These are phyloP conservation scores for Gardenia jasminoides DNA, from an alignment of 257 asterid genomes.

Conservation along the genomic window DNA sequence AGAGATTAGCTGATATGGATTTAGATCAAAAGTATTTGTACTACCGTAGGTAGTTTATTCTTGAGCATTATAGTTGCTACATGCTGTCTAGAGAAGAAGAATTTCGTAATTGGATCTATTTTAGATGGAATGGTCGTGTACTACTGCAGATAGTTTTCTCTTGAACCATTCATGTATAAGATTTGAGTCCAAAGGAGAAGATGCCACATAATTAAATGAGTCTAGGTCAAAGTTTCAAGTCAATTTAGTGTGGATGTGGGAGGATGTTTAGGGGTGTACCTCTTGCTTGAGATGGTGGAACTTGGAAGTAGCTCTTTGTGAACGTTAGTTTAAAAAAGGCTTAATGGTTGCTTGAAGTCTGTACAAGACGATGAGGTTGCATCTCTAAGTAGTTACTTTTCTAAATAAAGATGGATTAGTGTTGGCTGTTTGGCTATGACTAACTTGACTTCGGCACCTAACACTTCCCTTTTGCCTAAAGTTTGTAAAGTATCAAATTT, in stretches of 20 bases:
- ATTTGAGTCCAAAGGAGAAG: not conserved
- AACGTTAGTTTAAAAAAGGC: too few species aligned
- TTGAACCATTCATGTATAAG: not conserved
- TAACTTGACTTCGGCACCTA: not conserved
- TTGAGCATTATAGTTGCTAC: not conserved
- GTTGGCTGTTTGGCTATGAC: not conserved
- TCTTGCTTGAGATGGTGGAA: too few species aligned
- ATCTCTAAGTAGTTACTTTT: not conserved
- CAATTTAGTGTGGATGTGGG: not conserved
- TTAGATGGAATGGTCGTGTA: not conserved
- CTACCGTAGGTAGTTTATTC: not conserved
- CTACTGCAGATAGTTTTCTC: not conserved
- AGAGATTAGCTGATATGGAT: not conserved
- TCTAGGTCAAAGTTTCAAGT: not conserved
- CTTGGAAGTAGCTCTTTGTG: too few species aligned
- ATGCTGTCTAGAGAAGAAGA: not conserved
- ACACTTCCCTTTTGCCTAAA: not conserved
- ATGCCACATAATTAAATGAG: not conserved
- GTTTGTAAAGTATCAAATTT: not conserved
- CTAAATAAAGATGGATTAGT: not conserved
- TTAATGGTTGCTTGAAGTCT: not conserved
- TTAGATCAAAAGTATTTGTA: too few species aligned
- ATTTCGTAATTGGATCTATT: not conserved
- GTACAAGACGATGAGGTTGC: not conserved
- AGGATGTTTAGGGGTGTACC: not conserved